A percentile compares a stretch with the other conserved stretches of the same genome.
phyloP scores from a whole-genome alignment of 2,329 filamentous ascomycete genomes.

The Amylocarpus encephaloides region DNA sequence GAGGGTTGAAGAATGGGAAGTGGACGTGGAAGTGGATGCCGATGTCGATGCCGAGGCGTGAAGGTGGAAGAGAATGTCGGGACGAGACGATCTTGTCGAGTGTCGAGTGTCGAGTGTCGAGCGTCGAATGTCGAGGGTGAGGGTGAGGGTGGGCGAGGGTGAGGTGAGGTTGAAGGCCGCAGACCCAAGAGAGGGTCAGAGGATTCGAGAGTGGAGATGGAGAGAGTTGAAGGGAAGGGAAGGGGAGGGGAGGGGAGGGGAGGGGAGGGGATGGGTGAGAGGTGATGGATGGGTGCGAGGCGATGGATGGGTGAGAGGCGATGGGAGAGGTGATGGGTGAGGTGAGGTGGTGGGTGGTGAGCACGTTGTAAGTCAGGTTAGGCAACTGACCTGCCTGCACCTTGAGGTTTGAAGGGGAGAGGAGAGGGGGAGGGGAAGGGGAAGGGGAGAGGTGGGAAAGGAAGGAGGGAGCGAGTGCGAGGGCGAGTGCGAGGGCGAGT shows the following conservation, averaged over 20 bases:
- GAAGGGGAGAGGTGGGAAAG: background rate
- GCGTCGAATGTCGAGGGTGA: no score
- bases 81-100: no score
- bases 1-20: no score
- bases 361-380: background rate
- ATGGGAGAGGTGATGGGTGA: no score
- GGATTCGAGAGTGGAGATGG: background rate
- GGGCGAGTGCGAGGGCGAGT: no score
- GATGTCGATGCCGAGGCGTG: no score
- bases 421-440: background rate
- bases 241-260: background rate
- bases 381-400: background rate
- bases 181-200: background rate
- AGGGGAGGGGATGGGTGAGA: background rate
- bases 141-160: background rate
- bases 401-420: background rate
- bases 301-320: no score
- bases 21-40: no score
- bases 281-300: background rate
- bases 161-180: background rate
- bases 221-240: background rate
- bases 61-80: no score
- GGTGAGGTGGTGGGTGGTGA: background rate
- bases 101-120: no score
- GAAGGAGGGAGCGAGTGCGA: background rate